A percentile compares a stretch with the other conserved stretches of the same genome.
phyloP scores from a whole-genome alignment of 495 filamentous ascomycete genomes.

The Friedmanniomyces simplex region DNA sequence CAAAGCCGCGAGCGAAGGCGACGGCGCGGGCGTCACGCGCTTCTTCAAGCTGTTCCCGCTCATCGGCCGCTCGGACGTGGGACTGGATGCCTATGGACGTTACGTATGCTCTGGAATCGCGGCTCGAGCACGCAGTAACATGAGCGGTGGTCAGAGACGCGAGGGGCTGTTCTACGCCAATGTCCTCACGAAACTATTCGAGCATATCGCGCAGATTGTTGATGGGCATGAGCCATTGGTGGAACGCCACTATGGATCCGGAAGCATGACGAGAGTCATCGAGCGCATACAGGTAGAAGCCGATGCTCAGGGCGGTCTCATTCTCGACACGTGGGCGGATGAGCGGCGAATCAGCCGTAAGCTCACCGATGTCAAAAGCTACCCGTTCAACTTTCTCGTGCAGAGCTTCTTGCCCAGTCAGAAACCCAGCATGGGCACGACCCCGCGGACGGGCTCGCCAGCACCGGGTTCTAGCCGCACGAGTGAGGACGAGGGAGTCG shows the following conservation, averaged over 20 bases:
- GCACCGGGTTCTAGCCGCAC: constrained; percentile 46
- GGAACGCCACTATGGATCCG: constrained; percentile 81
- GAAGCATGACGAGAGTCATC: constrained; percentile 93
- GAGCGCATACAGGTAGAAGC: constrained; percentile 87
- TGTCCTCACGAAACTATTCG: constrained; percentile 82
- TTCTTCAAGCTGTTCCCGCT: constrained; percentile 98
- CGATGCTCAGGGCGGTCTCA: constrained; percentile 94
- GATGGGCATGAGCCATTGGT: constrained; percentile 83
- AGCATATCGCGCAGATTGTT: constrained; percentile 93
- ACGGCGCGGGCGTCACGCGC: constrained; percentile 78
- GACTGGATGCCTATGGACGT: constrained; percentile 84
- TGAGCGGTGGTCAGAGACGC: constrained; percentile 55
- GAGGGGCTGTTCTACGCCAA: constrained; percentile 87
- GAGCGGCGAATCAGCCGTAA: constrained; percentile 73
- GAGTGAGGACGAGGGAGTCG: constrained; percentile 78
- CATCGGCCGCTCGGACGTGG: constrained; percentile 80
- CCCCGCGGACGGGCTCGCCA: constrained; percentile 51
- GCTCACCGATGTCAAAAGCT: constrained; percentile 88
- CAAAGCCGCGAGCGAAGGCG: constrained; percentile 72
- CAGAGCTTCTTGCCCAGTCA: constrained; percentile 80
- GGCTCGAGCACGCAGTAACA: constrained; percentile 63
- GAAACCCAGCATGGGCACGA: constrained; percentile 22
- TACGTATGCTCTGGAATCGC: constrained; percentile 95
- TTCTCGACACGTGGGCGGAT: constrained; percentile 90
- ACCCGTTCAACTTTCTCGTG: constrained; percentile 92